These are phyloP conservation scores for Metschnikowia chrysomelidarum DNA, from an alignment of 805 yeast genomes.

Conservation along the genomic window DNA sequence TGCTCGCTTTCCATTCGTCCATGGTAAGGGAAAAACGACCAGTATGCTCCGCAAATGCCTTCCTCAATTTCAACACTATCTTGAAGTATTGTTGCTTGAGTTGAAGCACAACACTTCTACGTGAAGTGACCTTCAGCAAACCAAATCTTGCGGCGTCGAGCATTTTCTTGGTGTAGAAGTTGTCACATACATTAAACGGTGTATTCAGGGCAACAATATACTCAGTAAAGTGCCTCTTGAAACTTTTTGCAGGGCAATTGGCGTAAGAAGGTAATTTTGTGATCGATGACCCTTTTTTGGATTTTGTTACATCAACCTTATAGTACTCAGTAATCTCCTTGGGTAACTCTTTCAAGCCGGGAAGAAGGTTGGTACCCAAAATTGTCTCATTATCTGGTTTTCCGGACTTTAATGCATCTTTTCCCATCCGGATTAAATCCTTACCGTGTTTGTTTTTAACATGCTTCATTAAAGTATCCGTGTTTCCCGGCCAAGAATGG, in stretches of 20 bases:
- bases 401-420: slow-evolving; percentile 4
- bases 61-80: slow-evolving; percentile 3
- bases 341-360: slow-evolving; percentile 1
- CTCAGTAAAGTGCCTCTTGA: slow-evolving; percentile 2
- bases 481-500: slow-evolving; percentile 6
- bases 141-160: slow-evolving; percentile 7
- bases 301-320: slow-evolving; percentile 3
- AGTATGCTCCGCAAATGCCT: slow-evolving; percentile 3
- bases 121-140: slow-evolving; percentile 8
- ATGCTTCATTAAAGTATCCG: slow-evolving; percentile 4
- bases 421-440: not conserved
- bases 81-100: slow-evolving; percentile 6
- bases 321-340: slow-evolving; percentile 5
- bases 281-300: slow-evolving; percentile 1
- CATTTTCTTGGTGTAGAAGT: slow-evolving; percentile 5
- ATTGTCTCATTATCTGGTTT: slow-evolving; percentile 4
- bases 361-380: slow-evolving; percentile 5
- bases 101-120: slow-evolving; percentile 2
- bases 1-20: slow-evolving; percentile 5
- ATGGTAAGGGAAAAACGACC: slow-evolving; percentile 8
- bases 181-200: slow-evolving; percentile 7
- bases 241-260: slow-evolving; percentile 3
- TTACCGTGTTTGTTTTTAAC: slow-evolving; percentile 2
- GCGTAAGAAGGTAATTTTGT: slow-evolving; percentile 3
- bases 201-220: slow-evolving; percentile 3